Conservation (phyloP, 2,329 filamentous ascomycete species). For the Aureobasidium zeae region DNA sequence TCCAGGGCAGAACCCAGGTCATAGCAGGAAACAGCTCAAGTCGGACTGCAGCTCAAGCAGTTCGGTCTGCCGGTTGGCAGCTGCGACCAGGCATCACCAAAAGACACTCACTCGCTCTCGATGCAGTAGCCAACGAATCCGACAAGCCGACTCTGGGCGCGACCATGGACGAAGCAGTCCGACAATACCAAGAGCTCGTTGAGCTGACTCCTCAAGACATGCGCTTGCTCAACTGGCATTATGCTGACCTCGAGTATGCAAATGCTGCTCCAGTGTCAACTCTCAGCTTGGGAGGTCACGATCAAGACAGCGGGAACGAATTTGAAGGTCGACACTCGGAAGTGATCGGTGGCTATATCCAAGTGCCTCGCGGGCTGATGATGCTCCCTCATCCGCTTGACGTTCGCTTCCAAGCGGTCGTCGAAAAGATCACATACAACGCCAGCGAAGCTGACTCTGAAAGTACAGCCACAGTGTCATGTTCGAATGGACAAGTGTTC, state of each 20-base stretch:
- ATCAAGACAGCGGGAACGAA: conserved; percentile 95
- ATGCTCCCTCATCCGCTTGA: conserved; percentile 68
- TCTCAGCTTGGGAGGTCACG: conserved; percentile 84
- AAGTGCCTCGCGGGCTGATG: conserved; percentile 78
- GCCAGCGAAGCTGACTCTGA: conserved; percentile 31
- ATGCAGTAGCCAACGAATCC: conserved; percentile 51
- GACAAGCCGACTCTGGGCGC: conserved; percentile 68
- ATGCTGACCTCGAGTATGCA: conserved; percentile 95
- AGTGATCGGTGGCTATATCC: conserved; percentile 87
- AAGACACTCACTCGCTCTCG: conserved; percentile 62
- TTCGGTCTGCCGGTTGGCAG: conserved; percentile 72
- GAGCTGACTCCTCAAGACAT: conserved; percentile 80
- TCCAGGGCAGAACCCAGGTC: conserved; percentile 64
- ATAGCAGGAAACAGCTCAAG: conserved; percentile 60
- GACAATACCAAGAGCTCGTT: conserved; percentile 74
- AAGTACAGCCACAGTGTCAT: conserved; percentile 54
- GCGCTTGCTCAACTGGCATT: conserved; percentile 91
- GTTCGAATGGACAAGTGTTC: conserved; percentile 65
- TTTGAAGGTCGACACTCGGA: conserved; percentile 93
- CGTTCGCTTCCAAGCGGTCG: conserved; percentile 62
- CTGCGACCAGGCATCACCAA: conserved; percentile 54
- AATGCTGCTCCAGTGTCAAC: conserved; percentile 83
- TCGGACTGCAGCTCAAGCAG: conserved; percentile 66
- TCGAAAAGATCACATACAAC: conserved; percentile 62
- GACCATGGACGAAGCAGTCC: conserved; percentile 86